phyloP scores from a whole-genome alignment of 768 basidiomycete species.

The Tylopilus intermedius region DNA sequence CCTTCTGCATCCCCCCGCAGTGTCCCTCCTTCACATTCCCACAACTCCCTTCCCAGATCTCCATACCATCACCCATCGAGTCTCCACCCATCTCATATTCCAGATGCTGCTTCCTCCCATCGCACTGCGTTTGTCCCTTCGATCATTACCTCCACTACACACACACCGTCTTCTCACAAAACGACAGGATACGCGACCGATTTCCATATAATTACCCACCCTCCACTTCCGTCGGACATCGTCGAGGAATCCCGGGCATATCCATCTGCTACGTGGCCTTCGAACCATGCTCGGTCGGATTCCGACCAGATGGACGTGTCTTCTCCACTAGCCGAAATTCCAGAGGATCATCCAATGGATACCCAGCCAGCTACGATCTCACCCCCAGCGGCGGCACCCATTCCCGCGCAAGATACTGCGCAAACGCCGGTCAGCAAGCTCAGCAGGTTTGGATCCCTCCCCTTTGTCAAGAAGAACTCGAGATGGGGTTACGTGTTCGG shows the following conservation, averaged over 20 bases:
- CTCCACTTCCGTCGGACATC: constrained; percentile 28
- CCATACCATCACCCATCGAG: constrained; percentile 37
- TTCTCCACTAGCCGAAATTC: constrained; percentile 42
- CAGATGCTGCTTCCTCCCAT: constrained; percentile 48
- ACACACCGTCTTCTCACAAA: constrained; percentile 30
- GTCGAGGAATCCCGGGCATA: constrained; percentile 28
- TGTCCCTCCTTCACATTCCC: constrained; percentile 47
- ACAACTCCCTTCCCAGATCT: constrained; percentile 37
- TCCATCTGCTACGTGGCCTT: constrained; percentile 23
- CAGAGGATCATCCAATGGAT: constrained; percentile 45
- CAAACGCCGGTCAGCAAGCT: constrained; percentile 48
- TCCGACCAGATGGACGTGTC: constrained; percentile 55
- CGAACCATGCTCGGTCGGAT: constrained; percentile 28
- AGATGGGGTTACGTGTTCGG: constrained; percentile 73
- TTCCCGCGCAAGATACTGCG: constrained; percentile 34
- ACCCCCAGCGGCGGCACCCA: constrained; percentile 32
- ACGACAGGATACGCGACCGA: constrained; percentile 35
- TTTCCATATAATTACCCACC: constrained; percentile 30
- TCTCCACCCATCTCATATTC: constrained; percentile 38
- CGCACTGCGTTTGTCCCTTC: constrained; percentile 49
- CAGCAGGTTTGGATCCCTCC: constrained; percentile 53
- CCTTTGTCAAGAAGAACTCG: constrained; percentile 65
- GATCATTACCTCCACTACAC: constrained; percentile 26
- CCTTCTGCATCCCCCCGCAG: constrained; percentile 40
- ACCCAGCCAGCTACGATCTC: constrained; percentile 47